A percentile compares a stretch with the other conserved stretches of the same genome.
Conservation (phyloP, 768 basidiomycete species). For the Mycena filopes region DNA sequence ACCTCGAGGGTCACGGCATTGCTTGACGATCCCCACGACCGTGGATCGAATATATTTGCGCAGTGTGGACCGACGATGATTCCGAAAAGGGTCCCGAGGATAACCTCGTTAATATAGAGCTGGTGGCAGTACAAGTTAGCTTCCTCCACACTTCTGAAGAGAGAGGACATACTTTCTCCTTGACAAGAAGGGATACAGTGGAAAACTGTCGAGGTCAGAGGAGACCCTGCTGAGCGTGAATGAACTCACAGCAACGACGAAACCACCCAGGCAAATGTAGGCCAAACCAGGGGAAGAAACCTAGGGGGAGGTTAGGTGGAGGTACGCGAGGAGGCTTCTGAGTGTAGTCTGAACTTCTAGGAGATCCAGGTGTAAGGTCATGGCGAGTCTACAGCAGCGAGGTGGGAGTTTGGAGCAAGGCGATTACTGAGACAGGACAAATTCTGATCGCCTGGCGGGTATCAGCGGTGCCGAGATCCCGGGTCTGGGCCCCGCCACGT, state of each 20-base stretch:
- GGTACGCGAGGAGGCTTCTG: not conserved
- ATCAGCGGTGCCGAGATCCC: too few species aligned
- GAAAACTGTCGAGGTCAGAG: slow-evolving; percentile 67
- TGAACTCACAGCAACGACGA: slow-evolving; percentile 49
- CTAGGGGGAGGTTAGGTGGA: slow-evolving; percentile 3
- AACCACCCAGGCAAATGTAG: slow-evolving; percentile 31
- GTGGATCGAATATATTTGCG: slow-evolving; percentile 78
- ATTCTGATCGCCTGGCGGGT: too few species aligned
- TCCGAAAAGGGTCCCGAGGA: slow-evolving; percentile 83
- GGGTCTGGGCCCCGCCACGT: too few species aligned
- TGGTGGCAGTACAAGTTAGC: slow-evolving; percentile 38
- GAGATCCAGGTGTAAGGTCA: slow-evolving; percentile 7
- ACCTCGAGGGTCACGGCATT: slow-evolving; percentile 85
- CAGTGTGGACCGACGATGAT: slow-evolving; percentile 78
- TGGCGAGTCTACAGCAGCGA: too few species aligned
- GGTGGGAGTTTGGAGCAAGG: too few species aligned
- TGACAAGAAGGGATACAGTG: slow-evolving; percentile 82
- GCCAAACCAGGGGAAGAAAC: slow-evolving; percentile 23
- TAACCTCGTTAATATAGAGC: slow-evolving; percentile 93
- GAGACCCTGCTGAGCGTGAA: not conserved
- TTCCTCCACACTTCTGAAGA: not conserved
- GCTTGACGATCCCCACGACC: slow-evolving; percentile 68
- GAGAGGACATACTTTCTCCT: slow-evolving; percentile 69
- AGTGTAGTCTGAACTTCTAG: slow-evolving; percentile 28
- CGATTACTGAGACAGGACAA: too few species aligned